Percentiles rank a stretch among this genome's conserved stretches.
phyloP scores from a whole-genome alignment of 257 asterid genomes.

The Primulina huaijiensis region DNA sequence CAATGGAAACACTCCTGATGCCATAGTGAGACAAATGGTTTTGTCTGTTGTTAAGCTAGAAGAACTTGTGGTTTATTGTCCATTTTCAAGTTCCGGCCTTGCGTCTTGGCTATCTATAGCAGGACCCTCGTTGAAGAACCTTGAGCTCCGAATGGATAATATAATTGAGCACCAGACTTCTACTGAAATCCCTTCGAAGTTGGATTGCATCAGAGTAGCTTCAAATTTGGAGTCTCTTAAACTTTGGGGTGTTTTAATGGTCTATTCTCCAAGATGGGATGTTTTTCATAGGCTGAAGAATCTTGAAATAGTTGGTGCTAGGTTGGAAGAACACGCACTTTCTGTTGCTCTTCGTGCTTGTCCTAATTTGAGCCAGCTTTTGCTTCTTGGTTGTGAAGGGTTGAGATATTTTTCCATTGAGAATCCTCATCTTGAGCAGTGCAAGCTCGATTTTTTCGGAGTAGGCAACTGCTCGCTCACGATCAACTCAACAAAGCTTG shows the following conservation, averaged over 20 bases:
- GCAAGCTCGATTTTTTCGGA: slow-evolving; percentile 84
- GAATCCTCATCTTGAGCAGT: slow-evolving; percentile 59
- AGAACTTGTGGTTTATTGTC: slow-evolving; percentile 82
- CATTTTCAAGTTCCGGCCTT: slow-evolving; percentile 66
- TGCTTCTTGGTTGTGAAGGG: slow-evolving; percentile 96
- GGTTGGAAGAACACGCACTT: slow-evolving; percentile 65
- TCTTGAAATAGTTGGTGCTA: slow-evolving; percentile 96
- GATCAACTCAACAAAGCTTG: slow-evolving; percentile 51
- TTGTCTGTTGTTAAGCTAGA: slow-evolving; percentile 52
- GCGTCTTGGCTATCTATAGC: slow-evolving; percentile 57
- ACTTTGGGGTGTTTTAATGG: slow-evolving; percentile 93
- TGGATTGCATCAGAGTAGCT: slow-evolving; percentile 72
- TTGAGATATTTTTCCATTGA: slow-evolving; percentile 46
- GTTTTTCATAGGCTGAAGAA: slow-evolving; percentile 58
- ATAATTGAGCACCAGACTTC: slow-evolving; percentile 42
- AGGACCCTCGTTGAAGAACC: slow-evolving; percentile 56
- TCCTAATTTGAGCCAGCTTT: slow-evolving; percentile 63
- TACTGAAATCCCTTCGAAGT: slow-evolving; percentile 51
- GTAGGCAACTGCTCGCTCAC: slow-evolving; percentile 63
- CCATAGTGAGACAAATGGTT: slow-evolving; percentile 49
- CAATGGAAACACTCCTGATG: slow-evolving; percentile 53
- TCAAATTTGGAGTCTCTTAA: slow-evolving; percentile 71
- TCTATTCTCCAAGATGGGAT: slow-evolving; percentile 75
- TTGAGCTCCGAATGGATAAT: slow-evolving; percentile 89
- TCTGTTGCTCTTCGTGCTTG: slow-evolving; percentile 59